Evolutionary conservation across 1,284 basidiomycete genomes (phyloP), one percentile per base, ranked within the genome.

Genomic region (Melampsora larici-populina): DNA sequence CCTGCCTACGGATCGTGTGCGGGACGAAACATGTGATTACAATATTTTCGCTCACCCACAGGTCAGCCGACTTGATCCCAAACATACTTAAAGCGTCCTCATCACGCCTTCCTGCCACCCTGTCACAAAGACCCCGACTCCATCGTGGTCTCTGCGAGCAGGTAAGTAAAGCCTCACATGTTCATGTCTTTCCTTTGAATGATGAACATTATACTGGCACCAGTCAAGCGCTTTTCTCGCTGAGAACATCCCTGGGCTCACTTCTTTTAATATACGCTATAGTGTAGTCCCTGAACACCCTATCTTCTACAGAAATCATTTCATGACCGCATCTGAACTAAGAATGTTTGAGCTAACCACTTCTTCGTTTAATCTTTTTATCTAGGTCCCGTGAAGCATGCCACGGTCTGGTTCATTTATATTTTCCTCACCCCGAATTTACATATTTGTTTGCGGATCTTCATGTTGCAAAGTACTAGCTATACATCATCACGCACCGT

Each of bases 191-290:
- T 21, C 24, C 24, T 55, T 55, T 18, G 17, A 67, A 58, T 66
- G 65, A 75, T 75, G 73, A 75, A 75, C 17, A 40, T 65, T 64
- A 64, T 73, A 75, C 73, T 75, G 73, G 73, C 64, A 75, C 73
- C 73, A 75, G 73, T 75, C 73, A 75, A 75, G 73, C 73, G 64
- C 24, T 67, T 60, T 63, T 40, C 29, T 75, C 64, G 73, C 73
- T 75, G 73, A 75, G n/a, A 75, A 66, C 21, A 67, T 75, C 73
- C 73, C 73, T 75, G 73, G 73, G 51, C 51, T 75, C 48, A 48
- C 64, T 58, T 46, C 55, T 65, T 18, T 48, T 48, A 51, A 75
- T 75, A 75, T 75, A 75, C 73, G 73, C 73, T 75, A 75, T 75
- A 36, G 51, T 48, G 63, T 75, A 74, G 62, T 68, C 73, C 73